phyloP scores from a whole-genome alignment of 2,329 filamentous ascomycete genomes.

The Thelonectria rubi region DNA sequence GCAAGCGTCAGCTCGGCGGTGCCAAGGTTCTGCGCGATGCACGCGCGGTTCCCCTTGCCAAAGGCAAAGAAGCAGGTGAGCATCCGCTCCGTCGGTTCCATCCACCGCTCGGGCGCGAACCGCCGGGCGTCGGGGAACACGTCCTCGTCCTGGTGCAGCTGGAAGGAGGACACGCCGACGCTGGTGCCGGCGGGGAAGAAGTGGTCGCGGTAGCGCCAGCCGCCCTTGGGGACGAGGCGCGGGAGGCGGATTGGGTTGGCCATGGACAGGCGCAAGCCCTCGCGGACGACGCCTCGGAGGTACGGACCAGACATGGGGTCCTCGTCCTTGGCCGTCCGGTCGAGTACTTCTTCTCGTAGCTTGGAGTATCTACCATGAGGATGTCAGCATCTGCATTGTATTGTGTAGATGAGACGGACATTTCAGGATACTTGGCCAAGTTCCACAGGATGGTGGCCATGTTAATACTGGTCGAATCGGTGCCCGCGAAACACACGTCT shows the following conservation, averaged over 20 bases:
- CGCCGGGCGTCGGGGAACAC: conserved; percentile 53
- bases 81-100: conserved; percentile 26
- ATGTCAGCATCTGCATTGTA: neutral
- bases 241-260: conserved; percentile 61
- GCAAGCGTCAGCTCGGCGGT: conserved; percentile 49
- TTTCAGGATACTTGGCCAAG: conserved; percentile 53
- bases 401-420: conserved; percentile 40
- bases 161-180: conserved; percentile 55
- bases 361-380: neutral
- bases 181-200: conserved; percentile 55
- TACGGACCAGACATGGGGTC: conserved; percentile 49
- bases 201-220: conserved; percentile 43
- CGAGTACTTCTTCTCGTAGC: conserved; percentile 4
- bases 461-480: conserved; percentile 62
- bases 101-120: conserved; percentile 61
- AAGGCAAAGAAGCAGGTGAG: conserved; percentile 57
- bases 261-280: conserved; percentile 59
- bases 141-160: conserved; percentile 55
- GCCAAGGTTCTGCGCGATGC: conserved; percentile 60
- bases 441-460: conserved; percentile 58
- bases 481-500: conserved; percentile 64
- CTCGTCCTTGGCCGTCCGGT: conserved; percentile 11
- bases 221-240: conserved; percentile 52
- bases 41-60: conserved; percentile 57
- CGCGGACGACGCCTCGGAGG: conserved; percentile 58